Conservation (phyloP, 352 stramenopile genomes). For the Phytopythium chamaehyphon region DNA sequence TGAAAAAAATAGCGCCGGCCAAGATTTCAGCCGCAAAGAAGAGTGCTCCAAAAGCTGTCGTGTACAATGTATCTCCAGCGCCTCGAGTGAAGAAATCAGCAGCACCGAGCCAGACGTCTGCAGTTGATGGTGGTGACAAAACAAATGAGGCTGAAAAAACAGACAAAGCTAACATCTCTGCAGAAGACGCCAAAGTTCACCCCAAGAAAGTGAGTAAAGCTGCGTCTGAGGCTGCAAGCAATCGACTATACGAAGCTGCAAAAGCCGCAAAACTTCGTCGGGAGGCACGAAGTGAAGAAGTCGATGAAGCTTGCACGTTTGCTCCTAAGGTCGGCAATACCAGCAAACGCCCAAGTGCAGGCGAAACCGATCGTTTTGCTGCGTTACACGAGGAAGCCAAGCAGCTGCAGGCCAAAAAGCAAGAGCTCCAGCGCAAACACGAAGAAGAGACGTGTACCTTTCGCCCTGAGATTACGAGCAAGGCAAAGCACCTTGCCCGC, state of each 20-base stretch:
- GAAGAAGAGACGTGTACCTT: conserved; percentile 58
- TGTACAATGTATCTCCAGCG: neutral
- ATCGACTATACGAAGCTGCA: conserved; percentile 57
- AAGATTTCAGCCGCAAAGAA: conserved; percentile 5
- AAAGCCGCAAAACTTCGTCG: conserved; percentile 55
- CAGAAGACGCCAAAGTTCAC: conserved; percentile 12
- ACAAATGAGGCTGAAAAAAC: neutral
- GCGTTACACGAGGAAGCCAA: conserved; percentile 55
- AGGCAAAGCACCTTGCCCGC: conserved; percentile 46
- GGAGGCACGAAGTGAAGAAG: conserved; percentile 41
- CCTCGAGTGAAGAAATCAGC: neutral
- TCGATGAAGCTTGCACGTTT: conserved; percentile 57
- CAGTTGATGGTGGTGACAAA: too few relatives aligned
- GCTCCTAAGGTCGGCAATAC: conserved; percentile 49
- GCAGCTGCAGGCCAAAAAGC: conserved; percentile 44
- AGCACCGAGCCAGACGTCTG: neutral
- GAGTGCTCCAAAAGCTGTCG: conserved; percentile 2
- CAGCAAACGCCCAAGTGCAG: conserved; percentile 29
- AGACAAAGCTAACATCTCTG: neutral
- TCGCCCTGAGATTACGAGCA: conserved; percentile 59
- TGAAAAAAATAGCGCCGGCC: neutral
- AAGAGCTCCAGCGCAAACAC: conserved; percentile 46
- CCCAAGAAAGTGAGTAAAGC: conserved; percentile 59
- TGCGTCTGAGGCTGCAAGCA: conserved; percentile 47
- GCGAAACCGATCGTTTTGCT: conserved; percentile 32